These are phyloP conservation scores for Lasiodiplodia theobromae DNA, from an alignment of 2,329 filamentous ascomycete genomes.

Conservation along the genomic window DNA sequence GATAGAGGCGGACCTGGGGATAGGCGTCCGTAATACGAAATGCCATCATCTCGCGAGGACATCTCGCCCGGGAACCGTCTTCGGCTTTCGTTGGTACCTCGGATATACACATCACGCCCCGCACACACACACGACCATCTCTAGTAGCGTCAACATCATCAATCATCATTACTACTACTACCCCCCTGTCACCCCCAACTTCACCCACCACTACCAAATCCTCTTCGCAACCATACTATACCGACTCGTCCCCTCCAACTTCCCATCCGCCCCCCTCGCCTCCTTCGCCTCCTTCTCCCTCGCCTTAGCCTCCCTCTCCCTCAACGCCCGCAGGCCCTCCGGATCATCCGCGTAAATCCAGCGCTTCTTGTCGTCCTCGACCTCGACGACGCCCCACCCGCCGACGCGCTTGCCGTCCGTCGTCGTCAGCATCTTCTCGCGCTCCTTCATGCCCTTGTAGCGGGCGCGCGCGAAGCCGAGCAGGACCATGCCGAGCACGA, in stretches of 20 bases:
- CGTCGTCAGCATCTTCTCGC: conserved; percentile 64
- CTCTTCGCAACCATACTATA: conserved; percentile 97
- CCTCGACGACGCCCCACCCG: conserved; percentile 83
- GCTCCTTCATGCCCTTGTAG: conserved; percentile 80
- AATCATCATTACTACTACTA: neutral
- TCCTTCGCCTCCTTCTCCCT: conserved; percentile 62
- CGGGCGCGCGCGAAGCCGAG: conserved; percentile 79
- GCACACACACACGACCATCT: too few species aligned
- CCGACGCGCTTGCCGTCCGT: conserved; percentile 76
- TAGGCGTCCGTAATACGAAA: too few species aligned
- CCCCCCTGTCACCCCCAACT: neutral
- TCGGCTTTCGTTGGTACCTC: too few species aligned
- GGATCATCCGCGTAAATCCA: conserved; percentile 89
- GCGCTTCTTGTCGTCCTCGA: conserved; percentile 83
- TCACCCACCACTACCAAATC: conserved; percentile 73
- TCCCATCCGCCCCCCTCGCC: conserved; percentile 51
- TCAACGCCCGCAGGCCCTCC: conserved; percentile 69
- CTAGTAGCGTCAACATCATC: neutral
- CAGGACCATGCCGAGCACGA: conserved; percentile 86
- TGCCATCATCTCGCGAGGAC: too few species aligned
- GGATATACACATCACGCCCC: too few species aligned
- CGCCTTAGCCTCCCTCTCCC: conserved; percentile 68
- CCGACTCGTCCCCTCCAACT: conserved; percentile 72
- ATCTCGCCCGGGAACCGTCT: too few species aligned
- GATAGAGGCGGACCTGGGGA: too few species aligned